These are phyloP conservation scores for Aspergillus ustus DNA, from an alignment of 2,329 filamentous ascomycete species.

Conservation along the genomic window DNA sequence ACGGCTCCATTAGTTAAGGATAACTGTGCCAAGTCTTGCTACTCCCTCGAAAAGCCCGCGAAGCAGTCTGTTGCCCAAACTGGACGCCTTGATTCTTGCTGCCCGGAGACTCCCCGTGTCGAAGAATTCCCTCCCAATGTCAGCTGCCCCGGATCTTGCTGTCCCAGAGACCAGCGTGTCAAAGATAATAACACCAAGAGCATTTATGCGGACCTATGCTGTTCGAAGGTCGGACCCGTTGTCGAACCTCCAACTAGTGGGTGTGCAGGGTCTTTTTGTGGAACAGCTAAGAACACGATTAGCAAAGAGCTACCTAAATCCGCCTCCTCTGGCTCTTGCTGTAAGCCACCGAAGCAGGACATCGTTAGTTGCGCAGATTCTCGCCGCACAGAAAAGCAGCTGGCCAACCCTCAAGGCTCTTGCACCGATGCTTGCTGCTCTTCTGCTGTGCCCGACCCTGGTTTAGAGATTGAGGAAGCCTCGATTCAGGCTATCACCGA, in stretches of 20 bases:
- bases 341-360: no score
- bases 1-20: neutral
- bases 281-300: no score
- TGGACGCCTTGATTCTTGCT: neutral
- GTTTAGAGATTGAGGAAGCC: neutral
- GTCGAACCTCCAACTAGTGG: conserved; percentile 4
- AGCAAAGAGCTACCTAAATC: no score
- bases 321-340: no score
- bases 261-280: no score
- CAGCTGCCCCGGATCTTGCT: neutral
- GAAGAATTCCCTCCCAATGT: neutral
- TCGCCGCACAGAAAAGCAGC: no score
- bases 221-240: neutral
- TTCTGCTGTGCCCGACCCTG: no score
- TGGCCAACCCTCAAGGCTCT: no score
- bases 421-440: no score
- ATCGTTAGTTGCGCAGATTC: no score
- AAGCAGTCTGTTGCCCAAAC: neutral
- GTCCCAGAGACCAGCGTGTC: neutral
- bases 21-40: no score
- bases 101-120: neutral
- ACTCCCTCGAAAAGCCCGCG: neutral
- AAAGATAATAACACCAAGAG: neutral
- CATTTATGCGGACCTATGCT: neutral
- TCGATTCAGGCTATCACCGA: conserved; percentile 19